Percentiles rank a stretch among this genome's conserved stretches.
These are phyloP conservation scores for Aspergillus jensenii DNA, from an alignment of 2,329 filamentous ascomycete species.

Conservation along the genomic window DNA sequence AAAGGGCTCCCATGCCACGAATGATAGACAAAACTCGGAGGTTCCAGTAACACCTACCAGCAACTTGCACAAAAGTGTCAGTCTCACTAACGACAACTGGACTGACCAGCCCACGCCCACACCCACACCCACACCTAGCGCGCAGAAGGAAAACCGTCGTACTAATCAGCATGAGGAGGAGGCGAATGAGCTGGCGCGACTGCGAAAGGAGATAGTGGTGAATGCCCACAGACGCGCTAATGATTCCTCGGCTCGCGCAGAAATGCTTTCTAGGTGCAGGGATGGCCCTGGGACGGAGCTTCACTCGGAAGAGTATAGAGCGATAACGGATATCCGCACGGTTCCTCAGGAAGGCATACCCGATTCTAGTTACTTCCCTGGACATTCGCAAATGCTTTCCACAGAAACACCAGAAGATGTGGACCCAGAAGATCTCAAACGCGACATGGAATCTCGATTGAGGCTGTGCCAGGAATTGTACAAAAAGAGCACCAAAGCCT, in stretches of 20 bases:
- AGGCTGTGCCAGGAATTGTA: constrained; percentile 11
- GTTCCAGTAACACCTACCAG: neutral
- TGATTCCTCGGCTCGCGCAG: constrained; percentile 15
- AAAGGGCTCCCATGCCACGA: neutral
- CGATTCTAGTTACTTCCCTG: neutral
- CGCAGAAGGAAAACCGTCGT: neutral
- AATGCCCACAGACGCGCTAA: constrained; percentile 16
- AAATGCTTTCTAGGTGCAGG: constrained; percentile 23
- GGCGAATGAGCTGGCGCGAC: constrained; percentile 20
- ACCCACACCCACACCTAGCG: neutral
- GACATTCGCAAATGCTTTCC: neutral
- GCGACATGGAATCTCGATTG: neutral
- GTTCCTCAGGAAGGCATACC: neutral
- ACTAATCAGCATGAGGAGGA: constrained; percentile 5
- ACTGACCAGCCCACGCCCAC: neutral
- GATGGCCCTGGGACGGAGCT: constrained; percentile 29
- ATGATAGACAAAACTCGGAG: constrained; percentile 9
- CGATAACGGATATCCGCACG: constrained; percentile 13
- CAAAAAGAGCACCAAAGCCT: constrained; percentile 11
- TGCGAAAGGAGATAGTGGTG: constrained; percentile 20
- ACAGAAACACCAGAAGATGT: neutral
- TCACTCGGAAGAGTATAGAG: constrained; percentile 19
- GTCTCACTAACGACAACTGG: neutral
- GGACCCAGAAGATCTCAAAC: neutral
- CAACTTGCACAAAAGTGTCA: constrained; percentile 1